Base-by-base conservation (phyloP, 2,329 filamentous ascomycete species). In the Colletotrichum tanaceti region DNA sequence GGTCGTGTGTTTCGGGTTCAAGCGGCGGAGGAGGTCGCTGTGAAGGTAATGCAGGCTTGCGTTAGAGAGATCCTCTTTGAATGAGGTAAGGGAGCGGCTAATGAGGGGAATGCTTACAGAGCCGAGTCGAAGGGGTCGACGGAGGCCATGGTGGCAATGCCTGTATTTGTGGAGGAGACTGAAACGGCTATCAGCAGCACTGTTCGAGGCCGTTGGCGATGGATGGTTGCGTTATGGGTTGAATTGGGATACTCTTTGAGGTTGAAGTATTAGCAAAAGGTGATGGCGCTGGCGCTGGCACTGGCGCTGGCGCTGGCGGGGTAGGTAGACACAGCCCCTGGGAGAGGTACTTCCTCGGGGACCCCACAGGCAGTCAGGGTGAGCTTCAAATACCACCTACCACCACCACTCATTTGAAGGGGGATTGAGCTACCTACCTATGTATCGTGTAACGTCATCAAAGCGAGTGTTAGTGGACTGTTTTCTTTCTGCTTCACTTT, bases 11-110 rank as follows among this genome's bases (percentile, higher is more conserved):
- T 97, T 97, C 50, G 96, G 96, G 83, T 97, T 97, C 71, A 99
- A 91, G 72, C 96, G 96, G 75, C 96, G 95, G 81, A 99, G 95
- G 78, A 99, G 94, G 85, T 99, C 96, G 77, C 96, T 98, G 79
- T 57, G 66, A 38, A 24, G 24, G 39, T 9, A 7, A 20, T n/a
- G 24, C 44, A 47, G n/a, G 32, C 32, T 60, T n/a, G 39, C 35
- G 50, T 69, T 52, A 66, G 55, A 70, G 54, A 39, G 58, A 68
- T 58, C 58, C 55, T 47, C 28, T 47, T 35, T 35, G 55, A 50
- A 63, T 58, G 47, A 41, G n/a, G 50, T 32, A 28, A 49, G 58
- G 52, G 41, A 58, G 50, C 39, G 54, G 59, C 35, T 44, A 63
- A 61, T 64, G 63, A 41, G 52, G 46, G 47, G 59, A 57, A 41